Conservation (phyloP, 495 filamentous ascomycete species). For the Trichoderma orchidacearum region DNA sequence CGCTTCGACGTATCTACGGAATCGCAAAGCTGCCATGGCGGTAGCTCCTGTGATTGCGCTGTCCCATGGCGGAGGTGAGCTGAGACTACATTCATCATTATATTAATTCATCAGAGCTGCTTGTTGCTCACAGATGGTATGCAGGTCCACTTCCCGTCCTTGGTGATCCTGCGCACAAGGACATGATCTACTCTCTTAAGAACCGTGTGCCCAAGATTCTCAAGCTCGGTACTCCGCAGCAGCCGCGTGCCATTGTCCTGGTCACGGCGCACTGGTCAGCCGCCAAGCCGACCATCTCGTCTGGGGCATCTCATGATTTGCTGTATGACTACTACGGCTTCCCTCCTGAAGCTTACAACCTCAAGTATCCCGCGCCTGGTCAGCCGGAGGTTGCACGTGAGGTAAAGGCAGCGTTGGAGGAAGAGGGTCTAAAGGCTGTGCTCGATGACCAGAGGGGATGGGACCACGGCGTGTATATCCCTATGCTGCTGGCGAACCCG, state of each 20-base stretch:
- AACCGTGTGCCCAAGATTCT: conserved; percentile 20
- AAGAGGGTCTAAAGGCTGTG: conserved; percentile 4
- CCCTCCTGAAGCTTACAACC: conserved; percentile 20
- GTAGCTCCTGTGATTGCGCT: conserved; percentile 25
- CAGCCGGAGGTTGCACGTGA: conserved; percentile 21
- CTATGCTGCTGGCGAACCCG: conserved; percentile 9
- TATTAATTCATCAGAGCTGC: too few species aligned
- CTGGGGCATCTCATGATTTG: conserved; percentile 17
- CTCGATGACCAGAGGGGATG: conserved; percentile 16
- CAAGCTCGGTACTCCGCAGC: conserved; percentile 16
- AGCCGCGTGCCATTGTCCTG: conserved; percentile 23
- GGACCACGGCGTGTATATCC: conserved; percentile 28
- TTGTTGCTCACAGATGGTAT: too few species aligned
- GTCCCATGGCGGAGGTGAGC: conserved; percentile 24
- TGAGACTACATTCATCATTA: not conserved
- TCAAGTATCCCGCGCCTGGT: conserved; percentile 26
- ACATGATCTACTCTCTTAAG: conserved; percentile 17
- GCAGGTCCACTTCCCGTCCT: conserved; percentile 24
- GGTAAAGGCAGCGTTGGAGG: conserved; percentile 13
- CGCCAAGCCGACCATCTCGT: conserved; percentile 17
- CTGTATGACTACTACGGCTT: conserved; percentile 30
- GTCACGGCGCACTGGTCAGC: conserved; percentile 29
- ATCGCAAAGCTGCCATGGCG: conserved; percentile 7
- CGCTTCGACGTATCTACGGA: not conserved
- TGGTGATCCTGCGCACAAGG: conserved; percentile 18